Evolutionary conservation across 2,329 filamentous ascomycete species (phyloP), one percentile per base, ranked within the genome.

Genomic region (Geoglossum cookeanum): DNA sequence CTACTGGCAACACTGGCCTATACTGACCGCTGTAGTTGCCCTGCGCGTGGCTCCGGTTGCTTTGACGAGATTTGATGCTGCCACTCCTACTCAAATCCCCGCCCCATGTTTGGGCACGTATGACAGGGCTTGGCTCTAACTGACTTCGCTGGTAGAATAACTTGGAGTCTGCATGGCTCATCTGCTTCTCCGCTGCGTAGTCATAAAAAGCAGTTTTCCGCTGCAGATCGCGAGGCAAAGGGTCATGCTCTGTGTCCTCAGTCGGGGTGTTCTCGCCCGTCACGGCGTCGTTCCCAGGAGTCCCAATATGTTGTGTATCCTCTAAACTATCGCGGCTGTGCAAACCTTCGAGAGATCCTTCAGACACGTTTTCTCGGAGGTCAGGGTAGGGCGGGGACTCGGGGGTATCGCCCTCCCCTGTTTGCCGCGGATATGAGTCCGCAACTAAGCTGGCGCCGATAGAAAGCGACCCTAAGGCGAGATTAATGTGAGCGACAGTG

Each of bases 121-220:
- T 59, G 53, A 64, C 61, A 61, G 70, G 64, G 61, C 68, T 66
- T 65, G 71, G 75, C 60, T 84, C 84, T 58, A 83, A 74, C 69
- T 89, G 86, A 69, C 87, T 89, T 62, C 87, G 79, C 71, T 96
- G 91, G 69, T 95, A 98, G 72, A 97, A 94, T 61, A 96, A 78
- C 70, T 95, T 97, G 59, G 91, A 87, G 68, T 98, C 92, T 30
- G 87, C 84, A 69, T 95, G 89, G 65, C 85, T 94, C 81, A 95
- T 85, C 66, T 91, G 87, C 65, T 92, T 94, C 70, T 98, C 92
- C 56, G 87, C 86, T 56, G 91, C 84, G 65, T 91, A 88, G 69
- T 96, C 90, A 71, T 94, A 96, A 67, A 89, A 94, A 22, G 90
- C 87, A 7, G 89, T 95, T 67, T 83, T 84, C 58, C 75, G 72